Base-by-base conservation (phyloP, 305 asterid genomes). In the Fraxinus velutina region DNA sequence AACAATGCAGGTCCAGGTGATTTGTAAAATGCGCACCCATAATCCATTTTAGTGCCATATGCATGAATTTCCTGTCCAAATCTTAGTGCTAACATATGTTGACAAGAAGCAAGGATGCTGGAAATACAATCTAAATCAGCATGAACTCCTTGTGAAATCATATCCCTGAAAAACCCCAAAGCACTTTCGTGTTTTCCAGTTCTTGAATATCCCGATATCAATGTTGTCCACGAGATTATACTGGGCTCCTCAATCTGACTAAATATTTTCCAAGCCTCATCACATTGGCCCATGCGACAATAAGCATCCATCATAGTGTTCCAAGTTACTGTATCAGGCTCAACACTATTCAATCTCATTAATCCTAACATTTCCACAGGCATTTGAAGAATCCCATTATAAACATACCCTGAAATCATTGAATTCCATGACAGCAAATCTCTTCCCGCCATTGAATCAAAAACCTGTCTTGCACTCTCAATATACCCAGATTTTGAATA, bases 1-100 rank as follows among this genome's bases (percentile, higher is more conserved):
- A 86, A 50, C 52, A 88, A 82, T 17, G 91, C 89, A 33, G 91
- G 91, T 55, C 91, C 91, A 22, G 84, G 85, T 9, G 91, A 86
- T 36, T 57, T 81, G 74, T 86, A 86, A 79, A 86, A 88, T 22
- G 77, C 55, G 73, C 24, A 34, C 19, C 74, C 42, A 0, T 68
- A 44, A 73, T 74, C 64, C 19, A 57, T 52, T 79, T 86, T 86
- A 64, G 82, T 83, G 75, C 91, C 91, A 70, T 77, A 76, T 1
- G 89, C 91, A 73, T 88, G 91, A 84, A 88, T 80, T 79, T 86
- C 89, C 42, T 50, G 75, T 70, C 88, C 89, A 73, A 44, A 78
- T 82, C 78, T 83, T 78, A 86, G 74, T 30, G 78, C 81, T 47
- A 70, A 78, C 13, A 78, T 27, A 34, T 79, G 82, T 42, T 81